Percentiles rank a stretch among this genome's conserved stretches.
These are phyloP conservation scores for Chamaenerion angustifolium DNA, from an alignment of 345 rosid species.

Conservation along the genomic window DNA sequence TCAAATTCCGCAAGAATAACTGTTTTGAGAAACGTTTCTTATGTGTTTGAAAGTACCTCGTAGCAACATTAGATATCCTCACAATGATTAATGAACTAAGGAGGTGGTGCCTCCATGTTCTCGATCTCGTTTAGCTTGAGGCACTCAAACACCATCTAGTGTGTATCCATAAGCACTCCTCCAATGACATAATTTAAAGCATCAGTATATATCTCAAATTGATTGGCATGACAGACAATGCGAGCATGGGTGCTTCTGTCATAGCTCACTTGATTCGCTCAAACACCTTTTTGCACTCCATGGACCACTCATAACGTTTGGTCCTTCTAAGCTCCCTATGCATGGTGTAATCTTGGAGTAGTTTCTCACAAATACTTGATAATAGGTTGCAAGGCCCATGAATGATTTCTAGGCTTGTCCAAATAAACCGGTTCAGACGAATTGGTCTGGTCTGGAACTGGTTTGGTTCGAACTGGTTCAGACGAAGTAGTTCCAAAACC, in stretches of 20 bases:
- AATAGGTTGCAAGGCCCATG: slow-evolving; percentile 1
- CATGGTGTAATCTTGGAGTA: too few species aligned
- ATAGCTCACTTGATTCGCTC: not conserved
- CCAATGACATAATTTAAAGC: not conserved
- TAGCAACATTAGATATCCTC: not conserved
- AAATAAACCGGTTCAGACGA: too few species aligned
- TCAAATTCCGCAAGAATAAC: not conserved
- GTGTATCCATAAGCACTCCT: not conserved
- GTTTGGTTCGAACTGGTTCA: too few species aligned
- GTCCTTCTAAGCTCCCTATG: not conserved
- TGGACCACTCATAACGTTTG: not conserved
- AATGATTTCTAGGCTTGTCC: too few species aligned
- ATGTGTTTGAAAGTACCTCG: not conserved
- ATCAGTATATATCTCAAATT: not conserved
- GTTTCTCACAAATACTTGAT: not conserved
- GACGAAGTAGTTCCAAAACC: too few species aligned
- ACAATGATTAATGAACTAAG: not conserved
- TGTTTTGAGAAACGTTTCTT: not conserved
- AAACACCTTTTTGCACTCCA: not conserved
- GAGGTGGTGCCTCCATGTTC: not conserved
- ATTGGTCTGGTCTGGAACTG: too few species aligned
- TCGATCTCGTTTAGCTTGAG: not conserved
- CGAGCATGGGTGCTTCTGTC: not conserved
- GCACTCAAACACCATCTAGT: too few species aligned
- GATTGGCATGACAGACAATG: not conserved